A percentile compares a stretch with the other conserved stretches of the same genome.
phyloP scores from a whole-genome alignment of 768 basidiomycete species.

The Melanogaster broomeanus region DNA sequence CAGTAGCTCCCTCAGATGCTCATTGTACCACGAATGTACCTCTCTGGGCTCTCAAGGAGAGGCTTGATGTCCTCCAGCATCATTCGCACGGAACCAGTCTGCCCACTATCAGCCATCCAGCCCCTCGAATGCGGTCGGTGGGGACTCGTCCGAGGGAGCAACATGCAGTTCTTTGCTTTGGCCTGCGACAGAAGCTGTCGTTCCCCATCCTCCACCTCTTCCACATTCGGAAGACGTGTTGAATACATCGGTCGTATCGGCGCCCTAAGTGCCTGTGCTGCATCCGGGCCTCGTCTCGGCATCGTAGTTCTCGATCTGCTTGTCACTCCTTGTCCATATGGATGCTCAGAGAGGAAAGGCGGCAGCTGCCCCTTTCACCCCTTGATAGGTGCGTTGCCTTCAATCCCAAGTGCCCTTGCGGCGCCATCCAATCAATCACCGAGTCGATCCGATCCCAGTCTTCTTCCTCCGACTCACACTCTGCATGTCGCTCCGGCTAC shows the following conservation, averaged over 20 bases:
- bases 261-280: conserved; percentile 47
- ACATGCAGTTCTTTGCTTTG: conserved; percentile 30
- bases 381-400: conserved; percentile 42
- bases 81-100: conserved; percentile 69
- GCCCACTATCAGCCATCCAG: conserved; percentile 16
- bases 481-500: conserved; percentile 29
- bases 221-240: conserved; percentile 71
- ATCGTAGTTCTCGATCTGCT: conserved; percentile 36
- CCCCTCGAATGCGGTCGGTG: conserved; percentile 38
- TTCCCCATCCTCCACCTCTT: conserved; percentile 49
- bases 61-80: conserved; percentile 89
- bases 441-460: conserved; percentile 85
- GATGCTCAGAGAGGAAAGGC: conserved; percentile 43
- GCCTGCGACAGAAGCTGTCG: conserved; percentile 6
- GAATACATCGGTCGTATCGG: conserved; percentile 40
- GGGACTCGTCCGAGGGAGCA: conserved; percentile 38
- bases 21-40: conserved; percentile 61
- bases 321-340: not conserved
- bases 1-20: conserved; percentile 74
- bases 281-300: conserved; percentile 46
- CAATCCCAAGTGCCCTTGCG: conserved; percentile 33
- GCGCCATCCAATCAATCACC: conserved; percentile 58
- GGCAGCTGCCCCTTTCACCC: conserved; percentile 39
- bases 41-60: conserved; percentile 76
- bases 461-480: conserved; percentile 42